Base-by-base conservation (phyloP, 495 filamentous ascomycete genomes). In the Penicillium chermesinum region DNA sequence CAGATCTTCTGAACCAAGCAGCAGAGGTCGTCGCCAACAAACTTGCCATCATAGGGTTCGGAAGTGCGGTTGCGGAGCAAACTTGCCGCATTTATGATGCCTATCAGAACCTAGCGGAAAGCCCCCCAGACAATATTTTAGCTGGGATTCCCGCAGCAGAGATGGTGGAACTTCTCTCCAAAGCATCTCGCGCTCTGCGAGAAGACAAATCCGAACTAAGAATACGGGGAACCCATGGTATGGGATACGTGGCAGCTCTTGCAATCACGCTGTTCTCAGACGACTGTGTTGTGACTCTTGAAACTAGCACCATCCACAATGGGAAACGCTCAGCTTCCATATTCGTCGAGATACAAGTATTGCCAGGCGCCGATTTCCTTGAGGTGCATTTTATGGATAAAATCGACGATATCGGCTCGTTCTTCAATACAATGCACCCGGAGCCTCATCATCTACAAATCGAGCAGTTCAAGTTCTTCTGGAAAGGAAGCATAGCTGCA, bases 291-390 rank as follows among this genome's bases (percentile, higher is more conserved):
- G 19, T 45, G 3, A 45, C 42, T 4, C 10, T 45, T 13, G 32
- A 35, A 35, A 35, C 34, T 16, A 4, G 19, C 25, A 45, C 35
- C 25, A 45, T 45, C 21, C 42, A 45, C n/a, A 13, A 45, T 19
- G 42, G 42, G 19, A 34, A 17, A 10, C 27, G 30, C 6, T 36
- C 42, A 19, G 6, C 42, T 34, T 43, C 40, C 13, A 30, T 30
- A 30, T 30, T 10, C 10, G 10, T 30, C 25, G 10, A 30, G 5
- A 30, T 30, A 5, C 5, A 5, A 5, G 4, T 10, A 30, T 30
- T 30, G 10, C 25, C 25, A 5, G 25, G 25, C 10, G 4, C 10
- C 25, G 25, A 30, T 30, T 4, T 4, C 25, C 25, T 30, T 30
- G 25, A 30, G 10, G 10, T 30, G 25, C 25, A 30, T 30, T 30